phyloP scores from a whole-genome alignment of 371 early-diverging fungal species.

The Cokeromyces recurvatus region DNA sequence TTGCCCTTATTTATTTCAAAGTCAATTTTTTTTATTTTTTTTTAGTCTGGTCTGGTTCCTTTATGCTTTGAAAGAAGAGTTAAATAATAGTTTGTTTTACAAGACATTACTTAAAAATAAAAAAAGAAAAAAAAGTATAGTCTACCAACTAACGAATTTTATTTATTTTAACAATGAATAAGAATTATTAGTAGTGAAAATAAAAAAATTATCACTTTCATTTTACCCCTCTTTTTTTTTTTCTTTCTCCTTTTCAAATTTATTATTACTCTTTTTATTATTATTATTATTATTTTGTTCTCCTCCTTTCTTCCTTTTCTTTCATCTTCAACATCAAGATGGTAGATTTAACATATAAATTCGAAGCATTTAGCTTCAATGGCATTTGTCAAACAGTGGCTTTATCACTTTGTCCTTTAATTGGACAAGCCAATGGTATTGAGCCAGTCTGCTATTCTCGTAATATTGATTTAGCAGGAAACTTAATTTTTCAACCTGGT shows the following conservation, averaged over 20 bases:
- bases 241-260: slow-evolving; percentile 1
- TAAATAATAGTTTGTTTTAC: too few relatives aligned
- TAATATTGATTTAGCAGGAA: slow-evolving; percentile 78
- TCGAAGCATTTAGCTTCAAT: slow-evolving; percentile 82
- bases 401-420: slow-evolving; percentile 85
- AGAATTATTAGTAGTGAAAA: too few relatives aligned
- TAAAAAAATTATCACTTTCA: background rate
- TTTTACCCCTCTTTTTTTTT: background rate
- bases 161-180: too few relatives aligned
- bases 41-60: too few relatives aligned
- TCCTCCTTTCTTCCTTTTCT: slow-evolving; percentile 6
- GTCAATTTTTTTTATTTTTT: too few relatives aligned
- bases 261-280: slow-evolving; percentile 3
- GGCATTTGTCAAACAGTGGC: slow-evolving; percentile 81
- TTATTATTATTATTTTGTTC: background rate
- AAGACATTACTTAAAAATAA: too few relatives aligned
- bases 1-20: too few relatives aligned
- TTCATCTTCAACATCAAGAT: slow-evolving; percentile 8
- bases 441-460: slow-evolving; percentile 92
- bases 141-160: too few relatives aligned
- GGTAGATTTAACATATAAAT: slow-evolving; percentile 44
- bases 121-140: too few relatives aligned
- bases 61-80: too few relatives aligned
- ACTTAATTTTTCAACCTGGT: slow-evolving; percentile 90
- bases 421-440: slow-evolving; percentile 68